Evolutionary conservation across 1,139 yeast genomes (phyloP), one percentile per base, ranked within the genome.

Genomic region (Nakaseomyces nivariensis): DNA sequence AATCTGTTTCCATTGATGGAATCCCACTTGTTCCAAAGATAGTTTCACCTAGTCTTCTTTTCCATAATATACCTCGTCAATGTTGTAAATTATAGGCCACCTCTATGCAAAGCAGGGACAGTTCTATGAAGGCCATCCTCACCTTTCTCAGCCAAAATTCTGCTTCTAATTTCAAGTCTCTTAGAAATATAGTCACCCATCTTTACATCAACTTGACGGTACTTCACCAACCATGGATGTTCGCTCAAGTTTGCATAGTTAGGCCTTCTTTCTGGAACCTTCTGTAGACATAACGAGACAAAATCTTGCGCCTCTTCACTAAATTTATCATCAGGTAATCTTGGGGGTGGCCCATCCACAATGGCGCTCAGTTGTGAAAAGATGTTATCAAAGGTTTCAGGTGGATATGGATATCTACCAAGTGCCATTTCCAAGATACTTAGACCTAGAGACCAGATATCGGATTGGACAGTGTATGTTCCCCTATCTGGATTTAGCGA

Each of bases 271-370:
- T 79, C 80, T 1, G 97, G 96, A 52, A 77, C 77, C 67, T 90
- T 92, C 61, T 83, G 82, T 53, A 92, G 72, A 69, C 97, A 89
- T 54, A 80, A 76, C 40, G 75, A 74, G 9, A 90, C 96, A 67
- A 92, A 92, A 55, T 80, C 78, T 57, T 81, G 84, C 0, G 97
- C 97, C 49, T 82, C 84, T n/a, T 74, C 67, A 1, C 92, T 79
- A 63, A 78, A 92, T 41, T 67, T 63, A 31, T 70, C 76, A 4
- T 61, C 63, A 2, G 85, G 84, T 52, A 92, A 72, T 49, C 74
- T 73, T 5, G 98, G 98, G 5, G 97, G 94, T 38, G 88, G 95
- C 8, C 97, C 98, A 63, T 90, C 96, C 24, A 92, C 97, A 63
- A 92, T 92, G 2, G 97, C 97, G 69, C 89, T 85, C 56, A 92